Evolutionary conservation across 352 stramenopile genomes (phyloP).

Genomic region (Poterioochromonas sp.): DNA sequence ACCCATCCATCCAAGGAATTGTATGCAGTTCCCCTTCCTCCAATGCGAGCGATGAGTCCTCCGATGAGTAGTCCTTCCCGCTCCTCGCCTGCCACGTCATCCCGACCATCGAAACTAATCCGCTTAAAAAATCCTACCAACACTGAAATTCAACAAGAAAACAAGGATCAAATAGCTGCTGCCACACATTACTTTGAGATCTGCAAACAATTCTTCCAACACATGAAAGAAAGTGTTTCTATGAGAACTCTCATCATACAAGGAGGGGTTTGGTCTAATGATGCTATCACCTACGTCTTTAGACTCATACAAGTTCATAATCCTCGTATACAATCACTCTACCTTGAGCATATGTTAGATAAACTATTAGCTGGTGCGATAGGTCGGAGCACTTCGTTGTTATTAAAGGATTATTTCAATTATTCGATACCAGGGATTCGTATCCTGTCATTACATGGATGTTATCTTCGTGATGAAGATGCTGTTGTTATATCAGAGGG

Average conservation of each 20-base stretch:
- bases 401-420: conserved; percentile 16
- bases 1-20: too few relatives aligned
- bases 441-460: neutral
- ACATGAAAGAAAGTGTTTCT: neutral
- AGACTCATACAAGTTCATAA: neutral
- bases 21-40: too few relatives aligned
- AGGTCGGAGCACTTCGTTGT: neutral
- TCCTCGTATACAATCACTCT: neutral
- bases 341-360: neutral
- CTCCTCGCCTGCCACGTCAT: too few relatives aligned
- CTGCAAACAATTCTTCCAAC: neutral
- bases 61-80: too few relatives aligned
- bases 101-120: too few relatives aligned
- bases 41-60: too few relatives aligned
- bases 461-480: neutral
- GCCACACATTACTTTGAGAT: too few relatives aligned
- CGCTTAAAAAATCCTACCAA: too few relatives aligned
- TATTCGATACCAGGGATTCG: conserved; percentile 4
- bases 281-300: neutral
- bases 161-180: too few relatives aligned
- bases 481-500: neutral
- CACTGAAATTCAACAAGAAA: too few relatives aligned
- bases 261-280: neutral
- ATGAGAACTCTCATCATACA: neutral
- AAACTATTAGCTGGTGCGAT: neutral